Percentiles rank a stretch among this genome's conserved stretches.
phyloP scores from a whole-genome alignment of 768 basidiomycete genomes.

The Phlegmacium glaucopus region DNA sequence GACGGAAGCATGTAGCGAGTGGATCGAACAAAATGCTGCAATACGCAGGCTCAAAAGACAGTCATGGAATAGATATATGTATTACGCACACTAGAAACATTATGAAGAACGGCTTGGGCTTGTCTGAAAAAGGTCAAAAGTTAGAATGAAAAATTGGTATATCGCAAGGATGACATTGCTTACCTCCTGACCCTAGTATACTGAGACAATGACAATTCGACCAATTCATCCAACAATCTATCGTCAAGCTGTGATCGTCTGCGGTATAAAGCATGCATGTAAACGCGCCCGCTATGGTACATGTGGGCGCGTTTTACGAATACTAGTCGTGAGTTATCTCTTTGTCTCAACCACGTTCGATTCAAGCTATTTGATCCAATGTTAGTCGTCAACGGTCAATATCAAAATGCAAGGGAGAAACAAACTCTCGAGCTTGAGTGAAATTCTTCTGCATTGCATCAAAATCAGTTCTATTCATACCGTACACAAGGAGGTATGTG shows the following conservation, averaged over 20 bases:
- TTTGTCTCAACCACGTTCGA: conserved; percentile 68
- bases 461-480: conserved; percentile 54
- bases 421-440: conserved; percentile 55
- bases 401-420: not conserved
- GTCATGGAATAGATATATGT: not conserved
- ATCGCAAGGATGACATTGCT: conserved; percentile 7
- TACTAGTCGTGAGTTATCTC: conserved; percentile 69
- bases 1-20: conserved; percentile 61
- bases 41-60: conserved; percentile 3
- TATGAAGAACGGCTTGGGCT: conserved; percentile 63
- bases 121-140: conserved; percentile 41
- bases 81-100: conserved; percentile 56
- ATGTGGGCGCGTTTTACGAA: conserved; percentile 77
- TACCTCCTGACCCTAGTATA: conserved; percentile 78
- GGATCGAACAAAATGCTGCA: conserved; percentile 67
- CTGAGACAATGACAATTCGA: conserved; percentile 74
- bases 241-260: conserved; percentile 75
- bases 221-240: conserved; percentile 58
- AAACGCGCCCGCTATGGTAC: conserved; percentile 72
- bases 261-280: conserved; percentile 75
- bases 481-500: conserved; percentile 71
- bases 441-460: conserved; percentile 67
- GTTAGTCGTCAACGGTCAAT: not conserved
- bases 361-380: conserved; percentile 42
- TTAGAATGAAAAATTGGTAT: not conserved